Evolutionary conservation across 2,329 filamentous ascomycete species (phyloP).

Genomic region (Madurella mycetomatis): DNA sequence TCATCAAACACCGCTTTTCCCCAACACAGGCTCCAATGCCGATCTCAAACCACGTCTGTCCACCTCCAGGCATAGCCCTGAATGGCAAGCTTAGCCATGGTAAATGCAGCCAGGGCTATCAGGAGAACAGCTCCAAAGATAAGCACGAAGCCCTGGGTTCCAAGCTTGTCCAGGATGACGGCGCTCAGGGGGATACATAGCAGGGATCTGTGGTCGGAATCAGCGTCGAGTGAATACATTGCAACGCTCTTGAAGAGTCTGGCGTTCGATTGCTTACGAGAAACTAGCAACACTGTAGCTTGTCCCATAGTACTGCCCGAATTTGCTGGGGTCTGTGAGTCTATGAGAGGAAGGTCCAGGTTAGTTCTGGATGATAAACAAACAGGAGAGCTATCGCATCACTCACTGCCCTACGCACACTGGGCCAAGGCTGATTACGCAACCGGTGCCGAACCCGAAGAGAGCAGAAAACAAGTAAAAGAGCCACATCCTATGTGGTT

Average conservation of each 20-base stretch:
- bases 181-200: conserved; percentile 14
- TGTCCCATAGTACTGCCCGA: conserved; percentile 14
- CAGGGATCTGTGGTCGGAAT: conserved; percentile 1
- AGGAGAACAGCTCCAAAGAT: conserved; percentile 10
- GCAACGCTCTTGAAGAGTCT: background rate
- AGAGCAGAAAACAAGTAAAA: conserved; percentile 10
- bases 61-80: conserved; percentile 9
- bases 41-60: conserved; percentile 5
- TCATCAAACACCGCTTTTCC: background rate
- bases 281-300: conserved; percentile 13
- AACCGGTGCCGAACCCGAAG: conserved; percentile 13
- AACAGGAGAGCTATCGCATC: background rate
- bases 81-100: conserved; percentile 10
- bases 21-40: background rate
- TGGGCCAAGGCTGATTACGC: conserved; percentile 12
- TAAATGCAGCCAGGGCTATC: conserved; percentile 7
- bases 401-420: conserved; percentile 13
- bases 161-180: conserved; percentile 8
- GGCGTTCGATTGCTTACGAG: conserved; percentile 3
- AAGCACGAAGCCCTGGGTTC: conserved; percentile 7
- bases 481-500: conserved; percentile 10
- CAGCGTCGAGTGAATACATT: background rate
- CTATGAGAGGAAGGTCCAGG: background rate
- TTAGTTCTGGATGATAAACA: background rate
- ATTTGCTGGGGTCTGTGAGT: conserved; percentile 7